Conservation (phyloP, 257 asterid species). For the Catharanthus roseus region DNA sequence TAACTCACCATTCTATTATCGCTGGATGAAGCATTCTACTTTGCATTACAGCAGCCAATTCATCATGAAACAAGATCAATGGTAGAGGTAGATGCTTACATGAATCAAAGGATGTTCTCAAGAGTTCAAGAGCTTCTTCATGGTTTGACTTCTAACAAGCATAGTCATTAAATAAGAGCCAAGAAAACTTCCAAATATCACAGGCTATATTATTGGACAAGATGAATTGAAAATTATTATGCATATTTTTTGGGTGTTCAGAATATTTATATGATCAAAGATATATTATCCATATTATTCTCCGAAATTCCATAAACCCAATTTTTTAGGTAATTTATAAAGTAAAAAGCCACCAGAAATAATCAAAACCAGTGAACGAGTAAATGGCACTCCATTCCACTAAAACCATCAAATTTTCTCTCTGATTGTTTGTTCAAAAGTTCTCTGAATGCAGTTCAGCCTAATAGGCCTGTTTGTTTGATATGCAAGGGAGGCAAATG, state of each 20-base stretch:
- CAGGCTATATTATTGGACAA: background rate
- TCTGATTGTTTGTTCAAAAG: background rate
- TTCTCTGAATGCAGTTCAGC: background rate
- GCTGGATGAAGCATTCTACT: slow-evolving; percentile 60
- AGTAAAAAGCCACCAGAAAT: background rate
- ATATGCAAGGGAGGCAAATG: background rate
- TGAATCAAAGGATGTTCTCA: slow-evolving; percentile 61
- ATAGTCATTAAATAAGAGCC: background rate
- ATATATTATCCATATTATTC: background rate
- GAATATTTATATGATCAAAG: background rate
- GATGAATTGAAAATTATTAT: background rate
- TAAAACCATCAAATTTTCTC: background rate
- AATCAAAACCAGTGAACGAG: background rate
- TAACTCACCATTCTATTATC: slow-evolving; percentile 62
- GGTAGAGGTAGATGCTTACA: slow-evolving; percentile 72
- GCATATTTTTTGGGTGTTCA: background rate
- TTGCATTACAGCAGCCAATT: slow-evolving; percentile 53
- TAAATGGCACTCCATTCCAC: background rate
- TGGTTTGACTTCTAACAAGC: slow-evolving; percentile 47
- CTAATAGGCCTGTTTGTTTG: background rate
- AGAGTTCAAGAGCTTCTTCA: slow-evolving; percentile 83
- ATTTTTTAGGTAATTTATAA: background rate
- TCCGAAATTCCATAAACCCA: background rate
- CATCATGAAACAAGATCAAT: slow-evolving; percentile 69
- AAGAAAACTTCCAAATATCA: background rate